Conservation (phyloP, 202 grass and related monocot species). For the Elaeis oleifera region DNA sequence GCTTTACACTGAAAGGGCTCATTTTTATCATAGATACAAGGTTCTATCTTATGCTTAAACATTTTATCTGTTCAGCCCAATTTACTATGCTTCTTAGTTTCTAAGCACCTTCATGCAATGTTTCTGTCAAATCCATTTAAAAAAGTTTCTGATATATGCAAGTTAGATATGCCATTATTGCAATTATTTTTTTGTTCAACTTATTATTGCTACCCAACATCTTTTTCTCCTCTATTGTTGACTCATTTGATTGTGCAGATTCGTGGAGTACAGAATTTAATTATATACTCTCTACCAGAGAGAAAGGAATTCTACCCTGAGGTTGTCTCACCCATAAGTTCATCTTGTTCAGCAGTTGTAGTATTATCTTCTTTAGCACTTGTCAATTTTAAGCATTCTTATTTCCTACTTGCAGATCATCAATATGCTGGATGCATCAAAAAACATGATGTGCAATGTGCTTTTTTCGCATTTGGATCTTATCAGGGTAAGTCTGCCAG, state of each 20-base stretch:
- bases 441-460: slow-evolving; percentile 45
- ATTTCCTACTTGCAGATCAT: slow-evolving; percentile 48
- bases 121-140: too few relatives aligned
- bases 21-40: slow-evolving; percentile 96
- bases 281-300: slow-evolving; percentile 78
- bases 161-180: too few relatives aligned
- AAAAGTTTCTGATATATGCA: too few relatives aligned
- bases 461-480: slow-evolving; percentile 70
- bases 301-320: slow-evolving; percentile 88
- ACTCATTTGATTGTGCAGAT: slow-evolving; percentile 45
- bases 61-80: too few relatives aligned
- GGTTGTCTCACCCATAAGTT: slow-evolving; percentile 28
- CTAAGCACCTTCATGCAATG: too few relatives aligned
- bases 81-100: neutral
- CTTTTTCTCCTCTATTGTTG: neutral
- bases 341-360: neutral
- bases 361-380: slow-evolving; percentile 3
- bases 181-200: too few relatives aligned
- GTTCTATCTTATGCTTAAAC: slow-evolving; percentile 24
- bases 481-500: slow-evolving; percentile 49
- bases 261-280: slow-evolving; percentile 60
- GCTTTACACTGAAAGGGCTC: slow-evolving; percentile 93
- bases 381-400: slow-evolving; percentile 1
- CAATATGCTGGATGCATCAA: slow-evolving; percentile 70
- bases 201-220: too few relatives aligned